A percentile compares a stretch with the other conserved stretches of the same genome.
phyloP scores from a whole-genome alignment of 495 filamentous ascomycete genomes.

The Penicillium coffeae region DNA sequence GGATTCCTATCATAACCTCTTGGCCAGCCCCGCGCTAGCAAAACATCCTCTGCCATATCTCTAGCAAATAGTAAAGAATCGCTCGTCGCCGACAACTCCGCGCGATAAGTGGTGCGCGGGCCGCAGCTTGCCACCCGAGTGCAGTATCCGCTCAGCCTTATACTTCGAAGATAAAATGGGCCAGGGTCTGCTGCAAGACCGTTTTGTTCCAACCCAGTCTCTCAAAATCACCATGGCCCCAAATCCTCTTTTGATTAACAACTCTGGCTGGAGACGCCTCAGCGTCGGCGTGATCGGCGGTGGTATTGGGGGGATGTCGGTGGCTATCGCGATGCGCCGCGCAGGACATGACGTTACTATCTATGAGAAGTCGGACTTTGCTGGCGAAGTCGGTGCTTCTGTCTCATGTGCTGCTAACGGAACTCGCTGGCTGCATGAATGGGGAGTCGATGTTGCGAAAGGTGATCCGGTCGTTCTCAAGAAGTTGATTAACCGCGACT shows the following conservation, averaged over 20 bases:
- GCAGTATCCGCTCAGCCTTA: background rate
- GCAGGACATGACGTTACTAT: constrained; percentile 60
- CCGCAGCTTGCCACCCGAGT: constrained; percentile 8
- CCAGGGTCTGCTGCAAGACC: too few relatives aligned
- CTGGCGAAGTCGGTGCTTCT: constrained; percentile 42
- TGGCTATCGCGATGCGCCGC: constrained; percentile 58
- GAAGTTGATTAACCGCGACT: constrained; percentile 48
- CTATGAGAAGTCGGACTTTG: constrained; percentile 40
- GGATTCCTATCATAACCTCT: too few relatives aligned
- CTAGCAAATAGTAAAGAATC: background rate
- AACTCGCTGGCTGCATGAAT: constrained; percentile 44
- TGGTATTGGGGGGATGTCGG: constrained; percentile 65
- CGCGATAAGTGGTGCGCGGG: constrained; percentile 23
- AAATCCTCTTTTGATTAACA: background rate
- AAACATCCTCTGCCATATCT: background rate
- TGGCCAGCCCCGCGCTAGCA: too few relatives aligned
- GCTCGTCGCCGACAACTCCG: background rate
- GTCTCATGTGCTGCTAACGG: constrained; percentile 44
- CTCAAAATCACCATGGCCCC: constrained; percentile 1
- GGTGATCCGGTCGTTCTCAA: constrained; percentile 46
- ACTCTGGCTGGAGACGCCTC: constrained; percentile 32
- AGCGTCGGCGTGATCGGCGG: constrained; percentile 60
- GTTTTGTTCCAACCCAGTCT: too few relatives aligned
- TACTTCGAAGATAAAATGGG: constrained; percentile 14
- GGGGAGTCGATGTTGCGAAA: constrained; percentile 39